Base-by-base conservation (phyloP, 495 filamentous ascomycete genomes). In the Hypomontagnella monticulosa region DNA sequence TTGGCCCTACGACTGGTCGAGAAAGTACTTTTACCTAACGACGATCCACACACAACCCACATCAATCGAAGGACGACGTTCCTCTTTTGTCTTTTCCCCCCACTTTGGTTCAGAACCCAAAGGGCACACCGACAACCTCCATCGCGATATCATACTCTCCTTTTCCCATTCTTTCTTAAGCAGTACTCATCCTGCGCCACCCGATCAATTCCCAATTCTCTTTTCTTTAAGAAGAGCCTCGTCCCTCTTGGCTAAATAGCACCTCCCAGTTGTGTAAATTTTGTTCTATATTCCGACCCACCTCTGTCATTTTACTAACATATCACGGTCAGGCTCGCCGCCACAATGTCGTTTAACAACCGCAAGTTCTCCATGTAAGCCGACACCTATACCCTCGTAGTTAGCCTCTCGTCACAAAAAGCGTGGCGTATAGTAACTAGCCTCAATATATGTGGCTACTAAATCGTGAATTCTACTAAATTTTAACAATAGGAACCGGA, bases 291-390 rank as follows among this genome's bases (percentile, higher is more conserved):
- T 36, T 40, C 46, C 27, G 30, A 49, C 36, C 15, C 14, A 15
- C 38, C 18, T 43, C 32, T 53, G 3, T 51, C 11, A 40, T 42
- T 33, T 42, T 43, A 41, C 66, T 64, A 3, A 60, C 18, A 36
- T 23, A n/a, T 40, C 30, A 18, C 37, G 43, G 30, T 56, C 18
- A 61, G 55, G 53, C 53, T 63, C 40, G 38, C 15, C 63, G 56
- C 57, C 63, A 75, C 49, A 23, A 77, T 79, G 75, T 63, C 60
- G 14, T 84, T 84, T 56, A 69, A 71, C 56, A 73, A 75, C 52
- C 79, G 83, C 73, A 84, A 84, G 69, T 86, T 86, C 72, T 83
- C 80, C 56, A 85, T 86, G 74, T 72, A 74, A 72, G 69, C 48
- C 37, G 5, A 52, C 44, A 43, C 48, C 27, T 32, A 16, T 19